A percentile compares a stretch with the other conserved stretches of the same genome.
These are phyloP conservation scores for Boletus speciosus DNA, from an alignment of 768 basidiomycete species.

Conservation along the genomic window DNA sequence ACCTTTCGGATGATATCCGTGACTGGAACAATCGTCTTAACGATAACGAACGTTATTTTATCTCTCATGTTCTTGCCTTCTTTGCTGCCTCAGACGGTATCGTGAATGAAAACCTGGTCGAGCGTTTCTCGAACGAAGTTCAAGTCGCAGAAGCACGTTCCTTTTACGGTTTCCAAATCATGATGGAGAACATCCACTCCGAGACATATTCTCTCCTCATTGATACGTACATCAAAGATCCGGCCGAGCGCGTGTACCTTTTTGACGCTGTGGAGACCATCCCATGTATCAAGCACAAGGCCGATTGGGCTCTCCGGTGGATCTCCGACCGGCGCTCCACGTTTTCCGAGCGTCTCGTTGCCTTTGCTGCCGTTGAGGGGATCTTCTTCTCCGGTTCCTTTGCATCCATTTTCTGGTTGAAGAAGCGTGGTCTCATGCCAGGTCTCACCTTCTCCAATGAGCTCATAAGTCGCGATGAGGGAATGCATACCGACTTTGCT, in stretches of 20 bases:
- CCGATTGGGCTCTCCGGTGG: constrained; percentile 91
- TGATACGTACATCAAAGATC: constrained; percentile 87
- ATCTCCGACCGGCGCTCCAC: constrained; percentile 74
- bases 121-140: constrained; percentile 88
- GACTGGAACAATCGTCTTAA: constrained; percentile 85
- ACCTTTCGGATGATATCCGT: constrained; percentile 76
- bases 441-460: constrained; percentile 94
- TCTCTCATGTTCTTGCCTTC: constrained; percentile 89
- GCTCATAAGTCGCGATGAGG: constrained; percentile 91
- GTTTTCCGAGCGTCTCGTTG: constrained; percentile 87
- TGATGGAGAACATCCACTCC: constrained; percentile 97
- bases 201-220: constrained; percentile 95
- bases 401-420: constrained; percentile 92
- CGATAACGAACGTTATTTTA: constrained; percentile 77
- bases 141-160: constrained; percentile 88
- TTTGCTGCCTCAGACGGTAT: constrained; percentile 95
- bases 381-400: constrained; percentile 95
- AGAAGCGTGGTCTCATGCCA: constrained; percentile 96
- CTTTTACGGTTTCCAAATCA: constrained; percentile 96
- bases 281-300: constrained; percentile 86
- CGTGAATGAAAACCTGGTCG: constrained; percentile 91
- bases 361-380: constrained; percentile 94
- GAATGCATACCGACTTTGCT: constrained; percentile 94
- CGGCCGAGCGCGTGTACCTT: constrained; percentile 65
- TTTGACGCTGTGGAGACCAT: constrained; percentile 92